Base-by-base conservation (phyloP, 441 rosid species). In the Breynia disticha region DNA sequence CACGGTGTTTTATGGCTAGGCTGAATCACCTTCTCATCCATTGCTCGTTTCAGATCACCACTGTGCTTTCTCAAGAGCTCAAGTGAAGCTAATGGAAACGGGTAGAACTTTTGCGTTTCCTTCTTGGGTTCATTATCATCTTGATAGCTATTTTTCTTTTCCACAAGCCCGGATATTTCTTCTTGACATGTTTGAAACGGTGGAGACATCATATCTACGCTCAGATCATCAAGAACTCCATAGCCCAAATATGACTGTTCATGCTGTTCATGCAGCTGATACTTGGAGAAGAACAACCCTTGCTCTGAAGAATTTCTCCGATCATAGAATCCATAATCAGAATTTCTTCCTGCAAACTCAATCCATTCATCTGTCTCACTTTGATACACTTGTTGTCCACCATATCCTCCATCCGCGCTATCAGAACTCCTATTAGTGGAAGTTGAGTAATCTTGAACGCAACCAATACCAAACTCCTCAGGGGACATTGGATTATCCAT, bases 41-140 rank as follows among this genome's bases (percentile, higher is more conserved):
- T 55, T 50, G 65, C 52, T 32, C 66, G 48, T 52, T 59, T 62
- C 59, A 67, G 11, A 38, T 73, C 59, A 11, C 24, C 61, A 8
- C 67, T 65, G 28, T 69, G 65, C 47, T 53, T 73, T 55, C 46
- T 71, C 2, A 80, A 66, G 20, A 78, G 66, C 58, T 69, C 68
- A 19, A 78, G 65, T 7, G 83, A 67, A 1, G 81, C 39, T 45
- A 65, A 50, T 7, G 78, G 60, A 61, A 46, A 45, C 22, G 56
- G 48, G 24, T 54, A 13, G 8, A 49, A 68, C 51, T 54, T 13
- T 12, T 52, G 70, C 51, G 38, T 65, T 41, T 45, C 64, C 55
- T 55, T 73, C 62, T 52, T 61, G 15, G 21, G 22, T 41, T 70
- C 55, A 18, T 46, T 50, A 1, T 32, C 62, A 10, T 62, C 56